A percentile compares a stretch with the other conserved stretches of the same genome.
Evolutionary conservation across 768 basidiomycete species (phyloP).

Genomic region (Termitomyces sp.): DNA sequence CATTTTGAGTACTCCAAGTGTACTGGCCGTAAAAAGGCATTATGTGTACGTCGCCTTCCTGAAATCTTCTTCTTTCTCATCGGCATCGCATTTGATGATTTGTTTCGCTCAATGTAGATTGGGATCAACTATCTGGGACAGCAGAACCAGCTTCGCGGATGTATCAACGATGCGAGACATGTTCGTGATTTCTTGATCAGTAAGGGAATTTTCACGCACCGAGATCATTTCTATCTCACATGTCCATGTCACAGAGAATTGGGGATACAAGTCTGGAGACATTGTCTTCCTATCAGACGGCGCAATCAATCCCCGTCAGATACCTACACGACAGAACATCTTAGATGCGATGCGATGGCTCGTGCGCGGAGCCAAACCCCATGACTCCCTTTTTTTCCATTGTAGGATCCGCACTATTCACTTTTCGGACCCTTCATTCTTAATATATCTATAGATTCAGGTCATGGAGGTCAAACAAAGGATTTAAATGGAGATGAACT

Average conservation of each 20-base stretch:
- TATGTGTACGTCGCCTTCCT: conserved; percentile 54
- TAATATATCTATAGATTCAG: conserved; percentile 55
- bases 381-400: conserved; percentile 78
- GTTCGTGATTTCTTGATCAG: conserved; percentile 64
- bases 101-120: conserved; percentile 40
- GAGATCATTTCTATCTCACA: neutral
- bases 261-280: conserved; percentile 53
- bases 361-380: conserved; percentile 57
- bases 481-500: conserved; percentile 76
- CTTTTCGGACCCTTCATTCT: neutral
- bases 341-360: conserved; percentile 53
- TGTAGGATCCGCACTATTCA: conserved; percentile 32
- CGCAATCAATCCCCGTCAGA: conserved; percentile 30
- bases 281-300: conserved; percentile 72
- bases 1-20: conserved; percentile 74
- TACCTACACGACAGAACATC: conserved; percentile 44
- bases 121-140: conserved; percentile 78
- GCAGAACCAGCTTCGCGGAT: conserved; percentile 59
- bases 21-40: conserved; percentile 71
- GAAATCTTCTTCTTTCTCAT: neutral
- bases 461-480: conserved; percentile 89
- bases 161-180: conserved; percentile 76
- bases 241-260: conserved; percentile 24
- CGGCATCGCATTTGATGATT: conserved; percentile 1
- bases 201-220: conserved; percentile 16